These are phyloP conservation scores for Pseudogymnoascus sp. DNA, from an alignment of 2,329 filamentous ascomycete species.

Conservation along the genomic window DNA sequence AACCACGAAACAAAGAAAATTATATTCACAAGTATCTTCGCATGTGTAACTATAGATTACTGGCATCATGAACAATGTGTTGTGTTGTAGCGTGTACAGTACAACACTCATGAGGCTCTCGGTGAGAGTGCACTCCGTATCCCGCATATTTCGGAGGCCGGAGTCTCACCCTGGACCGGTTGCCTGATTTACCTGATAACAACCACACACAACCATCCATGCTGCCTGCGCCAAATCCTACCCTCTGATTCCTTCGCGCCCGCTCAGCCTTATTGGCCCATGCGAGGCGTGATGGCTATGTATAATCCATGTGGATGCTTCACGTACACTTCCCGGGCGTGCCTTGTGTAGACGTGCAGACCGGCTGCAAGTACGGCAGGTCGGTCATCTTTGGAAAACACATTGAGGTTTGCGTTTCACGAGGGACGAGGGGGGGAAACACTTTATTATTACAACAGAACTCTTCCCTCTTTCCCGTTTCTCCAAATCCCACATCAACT, in stretches of 20 bases:
- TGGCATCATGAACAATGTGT: not conserved
- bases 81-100: not conserved
- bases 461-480: not conserved
- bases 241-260: not conserved
- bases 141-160: not conserved
- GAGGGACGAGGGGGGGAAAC: not conserved
- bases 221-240: not conserved
- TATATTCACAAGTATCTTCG: not conserved
- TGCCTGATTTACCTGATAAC: not conserved
- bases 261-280: constrained; percentile 3
- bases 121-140: not conserved
- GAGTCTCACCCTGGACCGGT: not conserved
- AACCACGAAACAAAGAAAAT: not conserved
- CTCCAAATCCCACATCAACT: not conserved
- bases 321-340: not conserved
- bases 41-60: not conserved
- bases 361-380: not conserved
- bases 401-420: not conserved
- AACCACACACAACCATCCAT: not conserved
- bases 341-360: not conserved
- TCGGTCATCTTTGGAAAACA: not conserved
- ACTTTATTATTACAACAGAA: not conserved
- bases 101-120: not conserved
- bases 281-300: not conserved
- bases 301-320: not conserved